Evolutionary conservation across 305 asterid species (phyloP).

Genomic region (Rubia tinctorum): DNA sequence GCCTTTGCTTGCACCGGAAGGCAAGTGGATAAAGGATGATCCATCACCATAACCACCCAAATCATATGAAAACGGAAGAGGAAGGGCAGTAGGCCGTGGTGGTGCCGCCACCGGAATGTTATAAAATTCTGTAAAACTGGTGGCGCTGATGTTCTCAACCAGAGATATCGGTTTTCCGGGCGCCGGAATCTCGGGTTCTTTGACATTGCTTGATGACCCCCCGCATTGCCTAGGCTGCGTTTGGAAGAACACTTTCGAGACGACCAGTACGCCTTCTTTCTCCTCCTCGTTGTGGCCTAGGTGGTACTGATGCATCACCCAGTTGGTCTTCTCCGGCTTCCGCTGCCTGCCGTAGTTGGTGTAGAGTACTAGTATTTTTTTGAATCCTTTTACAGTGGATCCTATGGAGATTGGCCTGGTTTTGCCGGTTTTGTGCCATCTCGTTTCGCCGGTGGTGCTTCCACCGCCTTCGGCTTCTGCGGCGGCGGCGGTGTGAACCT

Average conservation of each 20-base stretch:
- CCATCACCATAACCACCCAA: conserved; percentile 54
- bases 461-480: conserved; percentile 23
- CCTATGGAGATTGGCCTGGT: conserved; percentile 53
- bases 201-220: conserved; percentile 26
- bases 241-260: conserved; percentile 85
- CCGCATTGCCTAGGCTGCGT: conserved; percentile 85
- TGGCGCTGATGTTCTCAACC: conserved; percentile 22
- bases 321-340: conserved; percentile 35
- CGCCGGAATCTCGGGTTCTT: conserved; percentile 12
- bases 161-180: conserved; percentile 5
- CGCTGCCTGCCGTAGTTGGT: conserved; percentile 33
- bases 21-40: conserved; percentile 55
- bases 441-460: conserved; percentile 26
- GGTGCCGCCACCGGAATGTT: conserved; percentile 17
- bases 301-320: conserved; percentile 40
- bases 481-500: conserved; percentile 21
- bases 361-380: conserved; percentile 35
- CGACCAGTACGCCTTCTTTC: conserved; percentile 35
- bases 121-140: conserved; percentile 44
- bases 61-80: conserved; percentile 15
- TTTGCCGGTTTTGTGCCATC: conserved; percentile 98
- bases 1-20: conserved; percentile 72
- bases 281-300: conserved; percentile 33
- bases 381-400: conserved; percentile 37
- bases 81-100: conserved; percentile 13